Evolutionary conservation across 225 moss, liverwort and hornwort species (phyloP), one percentile per base, ranked within the genome.

Genomic region (Lunularia cruciata): DNA sequence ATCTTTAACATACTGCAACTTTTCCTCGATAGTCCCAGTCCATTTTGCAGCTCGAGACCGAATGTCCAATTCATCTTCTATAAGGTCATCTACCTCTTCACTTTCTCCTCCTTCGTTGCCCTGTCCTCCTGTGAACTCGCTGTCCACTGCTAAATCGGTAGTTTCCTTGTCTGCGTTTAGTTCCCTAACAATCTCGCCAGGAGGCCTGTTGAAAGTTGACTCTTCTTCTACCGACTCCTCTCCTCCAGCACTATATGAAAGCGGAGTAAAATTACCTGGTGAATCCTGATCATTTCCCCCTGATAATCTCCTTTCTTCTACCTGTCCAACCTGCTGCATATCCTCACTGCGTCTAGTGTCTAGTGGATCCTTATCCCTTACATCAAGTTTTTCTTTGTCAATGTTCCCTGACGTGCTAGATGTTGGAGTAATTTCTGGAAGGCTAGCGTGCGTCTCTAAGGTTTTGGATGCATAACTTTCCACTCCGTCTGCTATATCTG

Each of bases 21-120:
- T 77, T 51, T 74, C 81, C 56, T 78, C 81, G 35, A 81, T 54
- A 15, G 65, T 55, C 16, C 76, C 67, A 46, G 43, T 75, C 47
- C 43, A 67, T 15, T 64, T 59, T 64, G 72, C 47, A 45, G 68
- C 56, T 47, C 64, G 14, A 3, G 47, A 45, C 16, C 55, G 51
- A 42, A 76, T 32, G 46, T 66, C 69, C 54, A 72, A 3, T 19
- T 70, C 77, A 48, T 25, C 62, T 49, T 63, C 47, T 11, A 6
- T 14, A 6, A 47, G 54, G 23, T 40, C 19, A 40, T 18, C 7
- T n/a, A 6, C 19, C 18, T 62, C 71, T 49, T 15, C 58, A 16
- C 26, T 47, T 15, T 45, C 54, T 42, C 30, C 48, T 47, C n/a
- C 63, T 66, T 71, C 64, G 3, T 28, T 57, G 12, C 51, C 60